Percentiles rank a stretch among this genome's conserved stretches.
phyloP scores from a whole-genome alignment of 1,284 basidiomycete genomes.

The Microstroma glucosiphilum region DNA sequence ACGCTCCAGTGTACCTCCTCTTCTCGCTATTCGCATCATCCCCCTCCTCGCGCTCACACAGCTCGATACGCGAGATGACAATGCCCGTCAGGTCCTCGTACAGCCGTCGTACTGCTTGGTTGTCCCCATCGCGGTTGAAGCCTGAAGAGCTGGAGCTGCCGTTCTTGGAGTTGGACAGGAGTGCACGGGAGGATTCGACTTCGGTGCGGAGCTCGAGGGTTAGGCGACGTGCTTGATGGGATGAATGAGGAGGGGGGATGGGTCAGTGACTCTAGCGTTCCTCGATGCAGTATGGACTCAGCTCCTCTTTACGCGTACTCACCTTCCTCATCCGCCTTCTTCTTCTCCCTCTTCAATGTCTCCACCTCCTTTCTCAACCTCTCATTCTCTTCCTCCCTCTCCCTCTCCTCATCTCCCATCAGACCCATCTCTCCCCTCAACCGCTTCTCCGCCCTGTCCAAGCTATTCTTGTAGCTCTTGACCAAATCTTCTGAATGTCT shows the following conservation, averaged over 20 bases:
- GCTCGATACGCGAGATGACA: conserved; percentile 32
- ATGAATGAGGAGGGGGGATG: not conserved
- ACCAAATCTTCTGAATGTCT: not conserved
- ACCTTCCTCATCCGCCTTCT: not conserved
- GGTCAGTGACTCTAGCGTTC: not conserved
- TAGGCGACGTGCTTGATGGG: not conserved
- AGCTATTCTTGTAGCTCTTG: not conserved
- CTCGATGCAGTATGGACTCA: too few relatives aligned
- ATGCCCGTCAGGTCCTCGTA: conserved; percentile 49
- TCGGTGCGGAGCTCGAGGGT: not conserved
- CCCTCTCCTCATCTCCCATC: not conserved
- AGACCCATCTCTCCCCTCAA: not conserved
- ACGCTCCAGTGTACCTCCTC: conserved; percentile 34
- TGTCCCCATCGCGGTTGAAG: conserved; percentile 17
- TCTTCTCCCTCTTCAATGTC: conserved; percentile 4
- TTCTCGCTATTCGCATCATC: conserved; percentile 13
- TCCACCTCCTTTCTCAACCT: not conserved
- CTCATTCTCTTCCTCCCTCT: conserved; percentile 4
- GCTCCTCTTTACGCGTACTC: too few relatives aligned
- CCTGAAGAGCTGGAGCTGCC: conserved; percentile 7
- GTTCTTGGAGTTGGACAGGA: conserved; percentile 3
- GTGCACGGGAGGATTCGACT: not conserved
- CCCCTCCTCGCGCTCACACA: conserved; percentile 10
- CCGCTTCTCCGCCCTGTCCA: not conserved
- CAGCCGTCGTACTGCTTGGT: conserved; percentile 39